A percentile compares a stretch with the other conserved stretches of the same genome.
These are phyloP conservation scores for Dendrobium officinale DNA, from an alignment of 106 monocot species.

Conservation along the genomic window DNA sequence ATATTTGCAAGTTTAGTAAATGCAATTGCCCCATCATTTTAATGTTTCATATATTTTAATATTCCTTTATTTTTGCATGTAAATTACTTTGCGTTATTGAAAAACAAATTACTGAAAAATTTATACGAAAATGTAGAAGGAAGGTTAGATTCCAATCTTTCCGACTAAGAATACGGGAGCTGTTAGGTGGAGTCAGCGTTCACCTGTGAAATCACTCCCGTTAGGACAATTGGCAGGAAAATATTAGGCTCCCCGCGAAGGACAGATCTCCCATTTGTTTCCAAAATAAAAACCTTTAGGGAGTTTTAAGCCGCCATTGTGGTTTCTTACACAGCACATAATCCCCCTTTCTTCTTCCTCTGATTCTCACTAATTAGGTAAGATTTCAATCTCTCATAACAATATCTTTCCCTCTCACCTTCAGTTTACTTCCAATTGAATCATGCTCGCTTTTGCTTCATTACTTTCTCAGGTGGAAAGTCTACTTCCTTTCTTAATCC, in stretches of 20 bases:
- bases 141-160: not conserved
- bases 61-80: no score
- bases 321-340: not conserved
- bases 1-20: no score
- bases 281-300: not conserved
- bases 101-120: not conserved
- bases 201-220: not conserved
- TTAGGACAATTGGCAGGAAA: not conserved
- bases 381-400: slow-evolving; percentile 1
- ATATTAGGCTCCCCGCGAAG: not conserved
- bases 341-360: not conserved
- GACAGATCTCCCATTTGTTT: not conserved
- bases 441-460: not conserved
- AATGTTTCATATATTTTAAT: no score
- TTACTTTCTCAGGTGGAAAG: not conserved
- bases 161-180: not conserved
- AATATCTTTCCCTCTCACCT: not conserved
- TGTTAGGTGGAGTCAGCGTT: not conserved
- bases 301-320: not conserved
- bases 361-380: not conserved
- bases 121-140: not conserved
- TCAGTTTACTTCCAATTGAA: not conserved
- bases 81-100: no score
- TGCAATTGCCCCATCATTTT: no score
- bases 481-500: not conserved